Evolutionary conservation across 495 filamentous ascomycete species (phyloP), one percentile per base, ranked within the genome.

Genomic region (Trichocladium uniseriatum): DNA sequence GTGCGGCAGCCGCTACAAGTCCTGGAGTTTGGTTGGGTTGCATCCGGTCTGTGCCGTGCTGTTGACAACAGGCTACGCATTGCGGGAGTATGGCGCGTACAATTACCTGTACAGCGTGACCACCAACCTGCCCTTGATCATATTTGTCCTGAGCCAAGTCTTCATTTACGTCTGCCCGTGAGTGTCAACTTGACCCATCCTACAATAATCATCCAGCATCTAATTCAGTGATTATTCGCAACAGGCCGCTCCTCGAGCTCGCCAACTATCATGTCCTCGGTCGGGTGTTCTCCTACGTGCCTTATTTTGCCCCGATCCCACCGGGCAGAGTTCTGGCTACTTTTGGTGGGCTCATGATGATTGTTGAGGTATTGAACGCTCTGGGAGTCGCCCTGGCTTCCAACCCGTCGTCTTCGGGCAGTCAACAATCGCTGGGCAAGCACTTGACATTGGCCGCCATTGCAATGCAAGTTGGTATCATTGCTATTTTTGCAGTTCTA

Each of bases 191-290:
- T n/a, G 2, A 4, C 1, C 31, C 5, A 21, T 21, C 18, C 48
- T 34, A 36, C 45, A 24, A 32, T 20, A 0, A 34, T 22, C 8
- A 8, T 6, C 3, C 18, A 7, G n/a, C n/a, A n/a, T n/a, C n/a
- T n/a, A n/a, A n/a, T n/a, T n/a, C n/a, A n/a, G n/a, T n/a, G n/a
- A n/a, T n/a, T n/a, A n/a, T n/a, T n/a, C n/a, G n/a, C n/a, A n/a
- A n/a, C n/a, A n/a, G n/a, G n/a, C n/a, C n/a, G n/a, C n/a, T n/a
- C n/a, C n/a, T n/a, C 36, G 61, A 68, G 47, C 60, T 69, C 14
- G 55, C 65, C 22, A 68, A 69, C 54, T 68, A 68, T 56, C 63
- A 67, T 48, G 43, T 69, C 49, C 65, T 69, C 28, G 65, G 61
- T 22, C 61, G 65, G 11, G 43, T 66, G 41, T 55, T 69, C 45